Evolutionary conservation across 352 stramenopile species (phyloP).

Genomic region (Phytopythium kandeliae): DNA sequence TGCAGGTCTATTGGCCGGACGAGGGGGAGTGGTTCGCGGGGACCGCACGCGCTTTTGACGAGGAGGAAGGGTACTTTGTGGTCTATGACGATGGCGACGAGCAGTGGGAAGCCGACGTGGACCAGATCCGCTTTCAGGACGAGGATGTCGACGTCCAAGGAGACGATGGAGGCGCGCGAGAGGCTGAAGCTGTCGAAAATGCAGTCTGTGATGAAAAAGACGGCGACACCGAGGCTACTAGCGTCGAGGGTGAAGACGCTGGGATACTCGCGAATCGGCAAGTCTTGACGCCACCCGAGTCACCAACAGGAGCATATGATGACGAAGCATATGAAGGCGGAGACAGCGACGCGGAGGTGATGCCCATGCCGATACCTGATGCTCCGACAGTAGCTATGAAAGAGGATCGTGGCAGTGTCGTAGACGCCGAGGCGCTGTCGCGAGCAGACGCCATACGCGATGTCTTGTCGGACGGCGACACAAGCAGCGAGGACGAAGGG

Average conservation of each 20-base stretch:
- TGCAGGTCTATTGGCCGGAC: conserved; percentile 68
- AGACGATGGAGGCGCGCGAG: conserved; percentile 9
- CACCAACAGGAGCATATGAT: conserved; percentile 26
- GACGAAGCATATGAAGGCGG: conserved; percentile 12
- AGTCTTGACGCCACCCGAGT: conserved; percentile 42
- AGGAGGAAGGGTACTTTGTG: conserved; percentile 47
- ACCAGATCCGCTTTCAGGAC: conserved; percentile 36
- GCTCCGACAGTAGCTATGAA: neutral
- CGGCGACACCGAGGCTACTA: neutral
- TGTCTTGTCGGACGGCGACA: neutral
- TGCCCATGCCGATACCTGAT: neutral
- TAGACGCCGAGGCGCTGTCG: neutral
- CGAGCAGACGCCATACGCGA: neutral
- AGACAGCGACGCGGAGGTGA: conserved; percentile 4
- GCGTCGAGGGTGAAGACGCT: neutral
- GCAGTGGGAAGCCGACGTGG: conserved; percentile 44
- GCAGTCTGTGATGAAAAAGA: no score
- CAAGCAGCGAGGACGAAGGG: conserved; percentile 6
- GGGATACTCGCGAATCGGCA: conserved; percentile 1
- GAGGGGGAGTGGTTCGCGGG: conserved; percentile 74
- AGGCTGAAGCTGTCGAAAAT: conserved; percentile 7
- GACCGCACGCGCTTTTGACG: conserved; percentile 31
- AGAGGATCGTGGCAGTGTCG: no score
- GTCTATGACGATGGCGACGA: conserved; percentile 81
- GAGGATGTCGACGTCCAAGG: conserved; percentile 5